Conservation (phyloP, 352 stramenopile genomes). For the Phytophthora hibernalis region DNA sequence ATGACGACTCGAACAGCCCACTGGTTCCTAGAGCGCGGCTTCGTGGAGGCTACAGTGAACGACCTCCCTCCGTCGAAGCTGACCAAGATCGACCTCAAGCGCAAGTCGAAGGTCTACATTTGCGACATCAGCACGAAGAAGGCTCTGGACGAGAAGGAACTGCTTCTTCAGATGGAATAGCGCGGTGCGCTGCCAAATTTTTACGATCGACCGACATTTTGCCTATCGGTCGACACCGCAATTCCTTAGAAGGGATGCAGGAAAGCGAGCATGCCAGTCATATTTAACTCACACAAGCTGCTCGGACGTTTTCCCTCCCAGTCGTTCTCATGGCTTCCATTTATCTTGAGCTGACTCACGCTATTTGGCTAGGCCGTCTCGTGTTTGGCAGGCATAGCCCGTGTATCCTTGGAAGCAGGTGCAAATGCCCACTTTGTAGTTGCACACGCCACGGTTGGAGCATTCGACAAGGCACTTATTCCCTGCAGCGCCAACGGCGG, state of each 20-base stretch:
- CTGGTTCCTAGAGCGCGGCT: constrained; percentile 98
- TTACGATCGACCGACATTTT: constrained; percentile 37
- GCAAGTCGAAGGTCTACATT: constrained; percentile 90
- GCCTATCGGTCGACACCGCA: constrained; percentile 31
- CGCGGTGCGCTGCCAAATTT: constrained; percentile 16
- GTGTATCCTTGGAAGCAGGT: constrained; percentile 88
- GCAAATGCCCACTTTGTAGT: constrained; percentile 88
- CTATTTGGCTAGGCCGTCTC: constrained; percentile 41
- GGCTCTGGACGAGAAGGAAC: constrained; percentile 84
- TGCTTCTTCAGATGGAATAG: constrained; percentile 73
- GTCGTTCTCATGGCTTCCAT: not conserved
- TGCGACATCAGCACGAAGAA: constrained; percentile 89
- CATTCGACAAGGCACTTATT: constrained; percentile 94
- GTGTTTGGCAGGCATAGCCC: constrained; percentile 62
- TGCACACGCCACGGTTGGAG: constrained; percentile 91
- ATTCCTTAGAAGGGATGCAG: constrained; percentile 32
- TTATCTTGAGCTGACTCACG: constrained; percentile 6
- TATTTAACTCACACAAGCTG: constrained; percentile 36
- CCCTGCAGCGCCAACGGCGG: constrained; percentile 49
- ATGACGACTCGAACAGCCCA: constrained; percentile 98
- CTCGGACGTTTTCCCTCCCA: constrained; percentile 18
- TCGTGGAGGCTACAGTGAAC: constrained; percentile 91
- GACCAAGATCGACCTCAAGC: constrained; percentile 80
- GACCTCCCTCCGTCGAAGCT: constrained; percentile 86
- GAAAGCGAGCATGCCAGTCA: constrained; percentile 21